Base-by-base conservation (phyloP, 139 green algal genomes). In the Picochlorum sp. region DNA sequence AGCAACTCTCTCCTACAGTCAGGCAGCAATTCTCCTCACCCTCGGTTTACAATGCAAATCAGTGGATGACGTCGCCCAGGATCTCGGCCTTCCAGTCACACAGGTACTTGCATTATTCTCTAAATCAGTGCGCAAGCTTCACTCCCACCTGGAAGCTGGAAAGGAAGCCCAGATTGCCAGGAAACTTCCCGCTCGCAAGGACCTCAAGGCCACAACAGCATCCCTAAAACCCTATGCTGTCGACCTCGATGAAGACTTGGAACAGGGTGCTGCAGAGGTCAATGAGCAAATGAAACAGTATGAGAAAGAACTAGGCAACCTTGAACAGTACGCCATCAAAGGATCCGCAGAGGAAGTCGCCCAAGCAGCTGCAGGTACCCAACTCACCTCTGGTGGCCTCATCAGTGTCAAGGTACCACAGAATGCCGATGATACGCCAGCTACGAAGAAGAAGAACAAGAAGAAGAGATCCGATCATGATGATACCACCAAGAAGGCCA, bases 21-120 rank as follows among this genome's bases (percentile, higher is more conserved):
- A 94, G 64, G 84, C 86, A 9, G 87, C 85, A 56, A 89, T 94
- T 61, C 75, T 94, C 68, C 66, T 87, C 10, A 59, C 32, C 1
- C 41, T 94, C 16, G 87, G 87, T 10, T 76, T 94, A 51, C 88
- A 95, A 74, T 74, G 81, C 63, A 73, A 72, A 16, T 60, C 74
- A 15, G 52, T 87, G 32, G 65, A 68, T 3, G 68, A 78, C 5
- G 54, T 90, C 20, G 80, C 87, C 49, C 68, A 70, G 51, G 62
- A 58, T 20, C 76, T 98, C 28, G 68, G 71, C 51, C 85, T 97
- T 70, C 92, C 90, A 4, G 52, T 65, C 44, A 87, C 82, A 32
- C 87, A 93, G 79, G 73, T 90, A n/a, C 72, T 96, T 58, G 92
- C 92, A 23, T 84, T 98, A 49, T 98, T 97, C 78, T 95, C 90